These are phyloP conservation scores for Zopfochytrium polystomum DNA, from an alignment of 371 early-diverging fungal species.

Conservation along the genomic window DNA sequence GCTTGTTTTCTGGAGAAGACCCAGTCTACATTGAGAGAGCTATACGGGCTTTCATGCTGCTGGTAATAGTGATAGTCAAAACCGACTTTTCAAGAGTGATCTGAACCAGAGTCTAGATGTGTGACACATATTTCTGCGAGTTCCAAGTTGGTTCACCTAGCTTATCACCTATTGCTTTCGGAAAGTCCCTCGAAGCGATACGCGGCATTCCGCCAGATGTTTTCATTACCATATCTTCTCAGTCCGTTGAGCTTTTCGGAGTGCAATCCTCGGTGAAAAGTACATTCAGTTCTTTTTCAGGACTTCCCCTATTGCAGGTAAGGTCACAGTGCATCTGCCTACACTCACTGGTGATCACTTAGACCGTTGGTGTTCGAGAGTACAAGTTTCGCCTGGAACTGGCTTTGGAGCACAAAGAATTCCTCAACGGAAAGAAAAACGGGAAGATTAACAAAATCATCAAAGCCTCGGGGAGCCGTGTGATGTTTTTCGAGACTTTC, in stretches of 20 bases:
- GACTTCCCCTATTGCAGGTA: too few species aligned
- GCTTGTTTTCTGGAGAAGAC: slow-evolving; percentile 58
- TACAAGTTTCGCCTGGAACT: slow-evolving; percentile 64
- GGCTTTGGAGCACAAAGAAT: slow-evolving; percentile 81
- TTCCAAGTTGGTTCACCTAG: not conserved
- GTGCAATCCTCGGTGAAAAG: too few species aligned
- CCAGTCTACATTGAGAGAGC: slow-evolving; percentile 71
- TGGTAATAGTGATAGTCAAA: slow-evolving; percentile 49
- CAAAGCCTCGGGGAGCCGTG: slow-evolving; percentile 62
- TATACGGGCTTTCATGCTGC: slow-evolving; percentile 62
- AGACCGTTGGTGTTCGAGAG: too few species aligned
- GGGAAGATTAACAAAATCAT: slow-evolving; percentile 92
- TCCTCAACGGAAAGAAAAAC: slow-evolving; percentile 91
- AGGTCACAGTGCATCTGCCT: too few species aligned
- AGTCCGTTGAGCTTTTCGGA: too few species aligned
- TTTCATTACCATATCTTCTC: slow-evolving; percentile 18
- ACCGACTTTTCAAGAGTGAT: slow-evolving; percentile 10
- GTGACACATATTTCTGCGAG: not conserved
- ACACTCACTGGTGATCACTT: too few species aligned
- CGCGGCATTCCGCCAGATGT: not conserved
- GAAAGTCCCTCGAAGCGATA: not conserved
- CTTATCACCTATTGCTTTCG: not conserved
- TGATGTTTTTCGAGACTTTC: slow-evolving; percentile 50
- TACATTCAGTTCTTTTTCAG: too few species aligned
- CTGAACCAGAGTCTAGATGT: slow-evolving; percentile 14